Evolutionary conservation across 2,329 filamentous ascomycete species (phyloP), one percentile per base, ranked within the genome.

Genomic region (Dothistroma septosporum): DNA sequence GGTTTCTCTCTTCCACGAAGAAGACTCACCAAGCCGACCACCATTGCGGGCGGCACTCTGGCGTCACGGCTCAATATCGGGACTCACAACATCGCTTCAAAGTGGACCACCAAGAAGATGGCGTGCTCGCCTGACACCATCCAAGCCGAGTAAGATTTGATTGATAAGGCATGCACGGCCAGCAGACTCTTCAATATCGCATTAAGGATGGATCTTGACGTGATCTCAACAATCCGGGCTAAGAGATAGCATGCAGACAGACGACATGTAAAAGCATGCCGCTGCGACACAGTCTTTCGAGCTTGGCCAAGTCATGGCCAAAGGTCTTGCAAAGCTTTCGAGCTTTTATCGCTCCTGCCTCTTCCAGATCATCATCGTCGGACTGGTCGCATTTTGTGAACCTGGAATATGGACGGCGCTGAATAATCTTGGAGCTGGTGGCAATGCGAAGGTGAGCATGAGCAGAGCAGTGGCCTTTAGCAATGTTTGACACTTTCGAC

Each of bases 401-500:
- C 64, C 64, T 24, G 64, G 64, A 21, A 65, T 66, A 32, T 66
- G 64, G 64, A 60, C 64, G 33, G 64, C 64, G 2, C 35, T 66
- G 35, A 64, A 64, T 32, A 62, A 64, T 16, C 56, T 66, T 16
- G 64, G 62, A 12, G 64, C 60, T 47, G 74, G 74, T 32, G 74
- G 72, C n/a, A 59, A 62, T 49, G 57, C 57, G 7, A 59, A 59
- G 37, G 49, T 55, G 14, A 24, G 50, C 12, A 28, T 8, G 35
- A 28, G 10, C 8, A 19, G 14, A 44, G 41, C 41, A 37, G n/a
- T 33, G 14, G 10, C 0, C 37, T 41, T 14, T 12, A 6, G 52
- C 16, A 19, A 14, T 24, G 11, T 9, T 28, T 31, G 11, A 50
- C 9, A 9, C 12, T 5, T 11, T n/a, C 21, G n/a, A 46, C 21